Conservation (phyloP, 495 filamentous ascomycete genomes). For the Oidiodendron maius region DNA sequence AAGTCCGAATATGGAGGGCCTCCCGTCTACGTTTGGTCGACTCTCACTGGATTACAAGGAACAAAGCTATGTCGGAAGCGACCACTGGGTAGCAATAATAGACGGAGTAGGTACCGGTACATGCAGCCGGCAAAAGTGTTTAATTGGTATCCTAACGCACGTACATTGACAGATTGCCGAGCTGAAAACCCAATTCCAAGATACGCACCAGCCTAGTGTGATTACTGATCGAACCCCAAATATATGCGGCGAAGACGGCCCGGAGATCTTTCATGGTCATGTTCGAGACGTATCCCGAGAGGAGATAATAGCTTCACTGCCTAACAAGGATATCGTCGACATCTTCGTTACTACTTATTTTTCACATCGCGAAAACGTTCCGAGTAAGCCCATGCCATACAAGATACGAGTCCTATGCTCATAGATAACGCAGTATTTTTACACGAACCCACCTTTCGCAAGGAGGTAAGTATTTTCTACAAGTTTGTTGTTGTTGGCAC, state of each 20-base stretch:
- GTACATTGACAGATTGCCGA: slow-evolving; percentile 23
- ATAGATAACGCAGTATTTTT: too few relatives aligned
- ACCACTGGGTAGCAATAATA: slow-evolving; percentile 49
- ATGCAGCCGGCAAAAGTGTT: not conserved
- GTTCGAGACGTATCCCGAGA: slow-evolving; percentile 18
- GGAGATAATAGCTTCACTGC: slow-evolving; percentile 34
- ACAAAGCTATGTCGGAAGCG: slow-evolving; percentile 40
- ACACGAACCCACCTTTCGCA: slow-evolving; percentile 37
- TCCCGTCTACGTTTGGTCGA: slow-evolving; percentile 22
- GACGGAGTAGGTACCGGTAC: slow-evolving; percentile 31
- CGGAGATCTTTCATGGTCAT: slow-evolving; percentile 13
- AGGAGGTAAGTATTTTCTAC: slow-evolving; percentile 17
- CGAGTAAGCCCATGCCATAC: slow-evolving; percentile 35
- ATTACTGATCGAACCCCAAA: not conserved
- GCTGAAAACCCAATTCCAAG: slow-evolving; percentile 24
- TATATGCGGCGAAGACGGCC: not conserved
- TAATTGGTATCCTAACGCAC: slow-evolving; percentile 25
- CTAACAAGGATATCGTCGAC: slow-evolving; percentile 30
- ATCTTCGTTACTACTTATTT: slow-evolving; percentile 1
- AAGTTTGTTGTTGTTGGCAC: not conserved
- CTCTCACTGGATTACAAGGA: slow-evolving; percentile 31
- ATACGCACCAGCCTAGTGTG: slow-evolving; percentile 19
- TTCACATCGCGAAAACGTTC: not conserved
- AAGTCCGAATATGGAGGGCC: too few relatives aligned
- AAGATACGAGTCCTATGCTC: too few relatives aligned